These are phyloP conservation scores for Tolypocladium nubicola DNA, from an alignment of 2,329 filamentous ascomycete species.

Conservation along the genomic window DNA sequence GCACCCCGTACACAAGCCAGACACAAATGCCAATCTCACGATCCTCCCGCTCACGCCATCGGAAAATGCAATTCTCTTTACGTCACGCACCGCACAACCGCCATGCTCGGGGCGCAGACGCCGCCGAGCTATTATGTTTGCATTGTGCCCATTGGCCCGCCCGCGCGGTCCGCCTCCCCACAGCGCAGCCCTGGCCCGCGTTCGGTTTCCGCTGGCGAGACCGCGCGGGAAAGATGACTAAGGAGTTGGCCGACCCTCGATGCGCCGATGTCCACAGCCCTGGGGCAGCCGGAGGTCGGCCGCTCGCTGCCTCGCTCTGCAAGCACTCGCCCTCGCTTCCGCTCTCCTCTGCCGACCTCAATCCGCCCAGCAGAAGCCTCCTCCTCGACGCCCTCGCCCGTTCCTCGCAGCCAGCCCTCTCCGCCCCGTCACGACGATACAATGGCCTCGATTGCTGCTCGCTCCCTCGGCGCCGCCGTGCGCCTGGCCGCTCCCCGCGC, in stretches of 20 bases:
- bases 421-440: slow-evolving; percentile 10
- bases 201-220: not conserved
- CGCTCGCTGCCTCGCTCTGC: not conserved
- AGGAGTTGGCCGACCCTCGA: not conserved
- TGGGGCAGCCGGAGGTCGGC: not conserved
- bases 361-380: not conserved
- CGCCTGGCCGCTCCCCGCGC: slow-evolving; percentile 24
- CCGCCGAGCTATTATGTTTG: slow-evolving; percentile 1
- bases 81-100: not conserved
- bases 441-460: slow-evolving; percentile 52
- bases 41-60: not conserved
- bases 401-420: not conserved
- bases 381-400: not conserved
- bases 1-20: not conserved
- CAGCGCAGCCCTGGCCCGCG: not conserved
- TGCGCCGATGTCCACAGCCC: not conserved
- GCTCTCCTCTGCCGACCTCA: not conserved
- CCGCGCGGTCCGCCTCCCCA: not conserved
- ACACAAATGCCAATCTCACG: not conserved
- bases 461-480: slow-evolving; percentile 26
- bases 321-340: not conserved
- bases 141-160: slow-evolving; percentile 2
- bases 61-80: slow-evolving; percentile 1
- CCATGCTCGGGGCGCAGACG: slow-evolving; percentile 1
- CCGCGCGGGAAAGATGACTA: not conserved